These are phyloP conservation scores for Neonothopanus nambi DNA, from an alignment of 1,284 basidiomycete genomes.

Conservation along the genomic window DNA sequence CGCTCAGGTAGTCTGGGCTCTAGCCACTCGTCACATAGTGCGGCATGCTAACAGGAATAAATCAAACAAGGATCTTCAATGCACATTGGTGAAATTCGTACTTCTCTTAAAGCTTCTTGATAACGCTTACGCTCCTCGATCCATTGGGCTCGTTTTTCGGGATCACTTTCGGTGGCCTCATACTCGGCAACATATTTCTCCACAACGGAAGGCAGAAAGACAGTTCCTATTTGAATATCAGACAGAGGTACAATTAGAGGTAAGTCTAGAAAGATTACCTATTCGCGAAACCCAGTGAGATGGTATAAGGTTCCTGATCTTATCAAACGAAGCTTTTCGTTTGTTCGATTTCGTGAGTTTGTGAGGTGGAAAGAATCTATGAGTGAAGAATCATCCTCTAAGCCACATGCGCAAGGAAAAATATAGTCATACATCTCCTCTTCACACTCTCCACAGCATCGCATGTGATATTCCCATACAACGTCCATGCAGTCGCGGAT, in stretches of 20 bases:
- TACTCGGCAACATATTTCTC: neutral
- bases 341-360: too few species aligned
- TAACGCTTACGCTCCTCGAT: neutral
- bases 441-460: slow-evolving; percentile 3
- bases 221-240: too few species aligned
- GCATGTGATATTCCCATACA: slow-evolving; percentile 1
- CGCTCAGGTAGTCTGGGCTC: neutral
- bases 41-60: neutral
- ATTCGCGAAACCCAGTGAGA: too few species aligned
- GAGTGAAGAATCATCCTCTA: neutral
- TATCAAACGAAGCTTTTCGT: too few species aligned
- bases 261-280: too few species aligned
- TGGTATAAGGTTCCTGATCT: too few species aligned
- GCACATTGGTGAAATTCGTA: neutral
- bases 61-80: neutral
- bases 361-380: neutral
- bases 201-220: neutral
- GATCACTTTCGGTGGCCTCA: neutral
- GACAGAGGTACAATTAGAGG: too few species aligned
- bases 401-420: neutral
- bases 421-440: neutral
- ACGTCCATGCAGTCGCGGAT: slow-evolving; percentile 2
- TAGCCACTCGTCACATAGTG: neutral
- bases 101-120: neutral
- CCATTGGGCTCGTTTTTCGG: neutral